Conservation (phyloP, 768 basidiomycete genomes). For the Gyrodon lividus region DNA sequence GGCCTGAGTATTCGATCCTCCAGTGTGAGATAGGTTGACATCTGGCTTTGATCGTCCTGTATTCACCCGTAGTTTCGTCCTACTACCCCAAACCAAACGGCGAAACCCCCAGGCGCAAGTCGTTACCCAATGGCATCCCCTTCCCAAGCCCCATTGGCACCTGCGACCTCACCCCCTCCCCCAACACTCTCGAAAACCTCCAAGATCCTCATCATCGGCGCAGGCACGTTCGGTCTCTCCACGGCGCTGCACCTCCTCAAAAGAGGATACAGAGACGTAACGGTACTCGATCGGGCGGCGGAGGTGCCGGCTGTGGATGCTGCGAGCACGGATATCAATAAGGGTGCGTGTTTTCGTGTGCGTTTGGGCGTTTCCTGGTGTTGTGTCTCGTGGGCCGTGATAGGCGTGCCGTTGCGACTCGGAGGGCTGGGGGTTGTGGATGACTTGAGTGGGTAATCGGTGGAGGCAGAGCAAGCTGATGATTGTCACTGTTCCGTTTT, state of each 20-base stretch:
- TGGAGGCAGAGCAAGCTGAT: too few species aligned
- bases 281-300: conserved; percentile 69
- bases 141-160: not conserved
- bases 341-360: conserved; percentile 15
- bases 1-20: too few species aligned
- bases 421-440: too few species aligned
- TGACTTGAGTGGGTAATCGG: not conserved
- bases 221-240: conserved; percentile 85
- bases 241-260: conserved; percentile 78
- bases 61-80: too few species aligned
- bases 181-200: conserved; percentile 11
- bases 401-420: too few species aligned
- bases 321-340: conserved; percentile 60
- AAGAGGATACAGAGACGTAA: conserved; percentile 67
- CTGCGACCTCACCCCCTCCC: not conserved
- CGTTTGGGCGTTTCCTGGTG: not conserved
- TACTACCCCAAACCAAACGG: too few species aligned
- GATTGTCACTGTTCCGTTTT: not conserved
- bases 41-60: too few species aligned
- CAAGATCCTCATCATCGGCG: conserved; percentile 62
- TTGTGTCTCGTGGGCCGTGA: not conserved
- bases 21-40: too few species aligned
- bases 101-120: too few species aligned
- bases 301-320: conserved; percentile 80
- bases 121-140: conserved; percentile 4